Conservation (phyloP, 768 basidiomycete genomes). For the Agrocybe chaxingu region DNA sequence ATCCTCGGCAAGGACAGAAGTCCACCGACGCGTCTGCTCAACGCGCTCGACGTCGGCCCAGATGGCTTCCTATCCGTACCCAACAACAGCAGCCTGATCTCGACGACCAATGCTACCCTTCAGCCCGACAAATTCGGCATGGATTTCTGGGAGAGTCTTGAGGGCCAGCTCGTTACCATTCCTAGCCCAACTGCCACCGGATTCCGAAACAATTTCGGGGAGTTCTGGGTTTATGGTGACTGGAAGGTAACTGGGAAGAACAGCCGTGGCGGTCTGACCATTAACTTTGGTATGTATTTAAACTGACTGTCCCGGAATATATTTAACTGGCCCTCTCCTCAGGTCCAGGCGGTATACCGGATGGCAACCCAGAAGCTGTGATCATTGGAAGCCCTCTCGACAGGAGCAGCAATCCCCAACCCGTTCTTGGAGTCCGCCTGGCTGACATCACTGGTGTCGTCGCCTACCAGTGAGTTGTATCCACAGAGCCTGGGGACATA, state of each 20-base stretch:
- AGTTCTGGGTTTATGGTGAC: constrained; percentile 57
- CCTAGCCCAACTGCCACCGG: constrained; percentile 42
- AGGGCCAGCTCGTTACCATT: constrained; percentile 55
- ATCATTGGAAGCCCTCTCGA: constrained; percentile 55
- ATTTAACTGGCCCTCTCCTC: constrained; percentile 2
- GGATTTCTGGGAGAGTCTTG: constrained; percentile 65
- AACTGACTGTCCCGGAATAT: background rate
- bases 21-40: constrained; percentile 48
- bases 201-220: constrained; percentile 51
- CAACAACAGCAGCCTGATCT: constrained; percentile 46
- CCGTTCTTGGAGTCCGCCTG: constrained; percentile 42
- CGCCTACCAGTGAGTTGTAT: constrained; percentile 41
- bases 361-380: constrained; percentile 56
- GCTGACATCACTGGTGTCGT: constrained; percentile 55
- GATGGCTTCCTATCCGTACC: constrained; percentile 58
- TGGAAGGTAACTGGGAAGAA: constrained; percentile 58
- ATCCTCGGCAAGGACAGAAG: constrained; percentile 50
- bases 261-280: constrained; percentile 49
- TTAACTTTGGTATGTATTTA: constrained; percentile 38
- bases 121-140: constrained; percentile 51
- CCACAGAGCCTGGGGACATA: background rate
- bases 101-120: constrained; percentile 42
- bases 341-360: constrained; percentile 50
- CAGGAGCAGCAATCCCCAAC: constrained; percentile 44
- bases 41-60: constrained; percentile 45